phyloP scores from a whole-genome alignment of 148 eudicot genomes.

The Polygonum aviculare region DNA sequence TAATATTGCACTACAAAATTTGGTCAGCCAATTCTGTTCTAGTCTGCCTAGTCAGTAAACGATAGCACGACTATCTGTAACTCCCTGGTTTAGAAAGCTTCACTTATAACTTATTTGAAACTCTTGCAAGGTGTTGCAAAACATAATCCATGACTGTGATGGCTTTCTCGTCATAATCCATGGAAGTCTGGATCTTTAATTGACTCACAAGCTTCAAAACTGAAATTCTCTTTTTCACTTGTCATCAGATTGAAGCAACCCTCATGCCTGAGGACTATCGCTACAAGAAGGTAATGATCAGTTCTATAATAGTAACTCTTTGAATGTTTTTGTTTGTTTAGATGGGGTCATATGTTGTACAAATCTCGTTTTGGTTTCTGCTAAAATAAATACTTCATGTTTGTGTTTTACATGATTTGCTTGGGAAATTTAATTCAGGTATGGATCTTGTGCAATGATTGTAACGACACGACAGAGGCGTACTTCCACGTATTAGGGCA shows the following conservation, averaged over 20 bases:
- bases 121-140: no score
- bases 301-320: neutral
- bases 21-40: no score
- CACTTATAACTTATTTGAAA: no score
- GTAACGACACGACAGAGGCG: constrained; percentile 86
- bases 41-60: no score
- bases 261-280: constrained; percentile 89
- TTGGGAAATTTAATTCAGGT: constrained; percentile 42
- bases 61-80: neutral
- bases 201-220: neutral
- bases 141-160: neutral
- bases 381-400: neutral
- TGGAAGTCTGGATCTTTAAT: no score
- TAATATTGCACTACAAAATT: no score
- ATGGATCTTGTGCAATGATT: constrained; percentile 91
- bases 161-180: neutral
- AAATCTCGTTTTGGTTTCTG: neutral
- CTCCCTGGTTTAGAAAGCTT: no score
- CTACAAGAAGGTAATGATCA: constrained; percentile 57
- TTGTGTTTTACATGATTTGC: neutral
- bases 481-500: constrained; percentile 89
- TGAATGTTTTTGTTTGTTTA: neutral
- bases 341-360: neutral
- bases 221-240: neutral
- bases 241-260: constrained; percentile 82